phyloP scores from a whole-genome alignment of 208 protist genomes.

The Naegleria gruberi region DNA sequence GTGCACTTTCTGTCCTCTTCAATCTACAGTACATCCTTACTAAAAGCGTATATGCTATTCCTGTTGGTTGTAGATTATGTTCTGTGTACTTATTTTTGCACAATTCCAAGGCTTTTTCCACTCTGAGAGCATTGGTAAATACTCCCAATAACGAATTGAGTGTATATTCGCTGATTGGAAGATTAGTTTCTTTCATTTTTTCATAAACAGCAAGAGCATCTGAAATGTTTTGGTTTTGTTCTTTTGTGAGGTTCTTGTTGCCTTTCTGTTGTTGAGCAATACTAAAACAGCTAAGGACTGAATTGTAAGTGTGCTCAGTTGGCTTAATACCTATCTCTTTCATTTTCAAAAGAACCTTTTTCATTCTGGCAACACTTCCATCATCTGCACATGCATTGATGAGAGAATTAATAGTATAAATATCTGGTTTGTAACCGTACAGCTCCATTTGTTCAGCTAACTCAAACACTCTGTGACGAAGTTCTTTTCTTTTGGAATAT shows the following conservation, averaged over 20 bases:
- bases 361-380: not conserved
- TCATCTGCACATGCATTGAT: not conserved
- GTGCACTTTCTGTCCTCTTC: not conserved
- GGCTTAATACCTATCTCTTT: not conserved
- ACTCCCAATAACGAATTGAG: not conserved
- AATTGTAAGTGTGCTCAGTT: not conserved
- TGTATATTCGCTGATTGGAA: not conserved
- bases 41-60: not conserved
- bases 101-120: not conserved
- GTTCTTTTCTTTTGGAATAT: not conserved
- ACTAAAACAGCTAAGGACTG: not conserved
- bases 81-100: not conserved
- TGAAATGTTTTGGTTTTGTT: not conserved
- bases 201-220: not conserved
- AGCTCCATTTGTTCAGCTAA: not conserved
- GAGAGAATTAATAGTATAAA: not conserved
- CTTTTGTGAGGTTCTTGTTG: not conserved
- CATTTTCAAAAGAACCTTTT: not conserved
- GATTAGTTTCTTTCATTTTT: not conserved
- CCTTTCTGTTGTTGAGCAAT: not conserved
- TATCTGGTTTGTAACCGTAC: not conserved
- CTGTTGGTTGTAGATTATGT: not conserved
- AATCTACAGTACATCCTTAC: not conserved
- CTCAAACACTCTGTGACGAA: not conserved
- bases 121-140: not conserved